phyloP scores from a whole-genome alignment of 352 stramenopile species.

The Pythium chondricola region DNA sequence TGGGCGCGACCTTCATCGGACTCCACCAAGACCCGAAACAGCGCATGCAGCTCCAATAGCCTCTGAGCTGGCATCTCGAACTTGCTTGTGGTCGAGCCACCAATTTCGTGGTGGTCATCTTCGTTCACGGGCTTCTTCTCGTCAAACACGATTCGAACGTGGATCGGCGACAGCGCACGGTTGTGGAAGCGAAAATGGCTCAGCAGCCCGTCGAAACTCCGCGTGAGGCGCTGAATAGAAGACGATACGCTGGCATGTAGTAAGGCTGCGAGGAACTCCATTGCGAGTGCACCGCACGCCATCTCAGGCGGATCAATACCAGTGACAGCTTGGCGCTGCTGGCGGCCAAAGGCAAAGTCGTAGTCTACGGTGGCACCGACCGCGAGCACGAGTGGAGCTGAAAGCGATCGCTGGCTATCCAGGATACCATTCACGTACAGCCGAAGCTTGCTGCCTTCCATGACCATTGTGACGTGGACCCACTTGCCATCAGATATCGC shows the following conservation, averaged over 20 bases:
- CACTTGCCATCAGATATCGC: conserved; percentile 56
- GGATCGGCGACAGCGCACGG: conserved; percentile 86
- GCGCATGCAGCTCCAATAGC: conserved; percentile 13
- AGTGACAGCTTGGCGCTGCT: conserved; percentile 4
- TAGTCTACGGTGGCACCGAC: conserved; percentile 31
- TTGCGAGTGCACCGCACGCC: neutral
- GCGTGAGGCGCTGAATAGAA: conserved; percentile 6
- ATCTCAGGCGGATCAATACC: neutral
- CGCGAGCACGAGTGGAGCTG: conserved; percentile 22
- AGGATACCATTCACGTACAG: conserved; percentile 89
- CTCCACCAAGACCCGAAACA: conserved; percentile 12
- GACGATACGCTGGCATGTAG: conserved; percentile 1
- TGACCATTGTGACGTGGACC: conserved; percentile 82
- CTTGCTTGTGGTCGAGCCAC: too few species aligned
- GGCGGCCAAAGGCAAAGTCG: conserved; percentile 50
- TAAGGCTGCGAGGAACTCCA: conserved; percentile 12
- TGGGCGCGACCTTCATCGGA: conserved; percentile 18
- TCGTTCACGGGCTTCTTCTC: conserved; percentile 37
- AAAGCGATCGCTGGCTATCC: conserved; percentile 73
- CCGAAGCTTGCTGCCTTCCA: conserved; percentile 81
- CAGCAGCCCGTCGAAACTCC: conserved; percentile 73
- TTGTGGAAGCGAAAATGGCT: conserved; percentile 87
- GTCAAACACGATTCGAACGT: conserved; percentile 89
- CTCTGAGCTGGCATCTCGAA: neutral
- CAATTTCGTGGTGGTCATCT: neutral